phyloP scores from a whole-genome alignment of 371 early-diverging fungal genomes.

The Encephalitozoon hellem region DNA sequence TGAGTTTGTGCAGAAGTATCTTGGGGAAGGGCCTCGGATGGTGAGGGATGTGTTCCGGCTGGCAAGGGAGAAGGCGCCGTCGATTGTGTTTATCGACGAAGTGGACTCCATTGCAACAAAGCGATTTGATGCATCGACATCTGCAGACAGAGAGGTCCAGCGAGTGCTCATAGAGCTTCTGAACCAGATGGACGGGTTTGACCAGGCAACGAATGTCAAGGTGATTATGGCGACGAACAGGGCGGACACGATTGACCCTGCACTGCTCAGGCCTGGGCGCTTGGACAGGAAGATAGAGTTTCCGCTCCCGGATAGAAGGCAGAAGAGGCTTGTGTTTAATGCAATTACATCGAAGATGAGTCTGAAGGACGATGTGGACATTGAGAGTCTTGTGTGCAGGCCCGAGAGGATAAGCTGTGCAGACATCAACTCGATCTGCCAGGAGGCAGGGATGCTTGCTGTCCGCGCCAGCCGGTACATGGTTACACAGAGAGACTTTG shows the following conservation, averaged over 20 bases:
- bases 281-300: constrained; percentile 82
- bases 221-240: constrained; percentile 99
- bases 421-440: constrained; percentile 96
- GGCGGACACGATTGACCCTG: constrained; percentile 91
- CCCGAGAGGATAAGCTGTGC: constrained; percentile 95
- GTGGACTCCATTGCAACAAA: constrained; percentile 94
- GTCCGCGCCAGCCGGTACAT: constrained; percentile 91
- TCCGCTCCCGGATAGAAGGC: constrained; percentile 94
- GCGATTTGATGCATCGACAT: constrained; percentile 97
- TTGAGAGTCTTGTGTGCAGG: constrained; percentile 91
- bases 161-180: constrained; percentile 92
- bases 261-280: constrained; percentile 84
- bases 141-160: constrained; percentile 98
- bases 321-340: constrained; percentile 92
- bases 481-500: constrained; percentile 86
- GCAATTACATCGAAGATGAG: constrained; percentile 96
- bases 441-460: constrained; percentile 98
- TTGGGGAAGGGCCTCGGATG: constrained; percentile 76
- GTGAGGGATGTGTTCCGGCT: constrained; percentile 63
- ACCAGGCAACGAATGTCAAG: constrained; percentile 94
- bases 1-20: constrained; percentile 80
- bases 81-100: constrained; percentile 93
- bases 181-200: constrained; percentile 99
- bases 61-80: constrained; percentile 70
- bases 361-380: constrained; percentile 86